A percentile compares a stretch with the other conserved stretches of the same genome.
phyloP scores from a whole-genome alignment of 108 stramenopile genomes.

The Cyclotella atomus region DNA sequence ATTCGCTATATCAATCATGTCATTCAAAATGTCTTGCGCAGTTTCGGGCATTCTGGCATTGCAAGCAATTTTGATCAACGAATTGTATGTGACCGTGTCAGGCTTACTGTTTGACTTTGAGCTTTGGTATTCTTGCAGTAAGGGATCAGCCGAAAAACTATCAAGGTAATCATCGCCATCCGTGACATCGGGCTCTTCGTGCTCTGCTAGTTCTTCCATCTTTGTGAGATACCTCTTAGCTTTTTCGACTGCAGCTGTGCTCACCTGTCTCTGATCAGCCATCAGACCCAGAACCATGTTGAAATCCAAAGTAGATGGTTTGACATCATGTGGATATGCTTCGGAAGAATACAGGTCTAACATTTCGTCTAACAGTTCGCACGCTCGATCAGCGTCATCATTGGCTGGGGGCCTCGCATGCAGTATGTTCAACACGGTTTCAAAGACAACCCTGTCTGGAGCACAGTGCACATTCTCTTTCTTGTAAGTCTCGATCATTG shows the following conservation, averaged over 20 bases:
- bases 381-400: conserved; percentile 23
- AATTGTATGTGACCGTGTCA: conserved; percentile 51
- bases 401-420: neutral
- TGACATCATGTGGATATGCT: conserved; percentile 23
- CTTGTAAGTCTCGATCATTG: conserved; percentile 34
- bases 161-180: conserved; percentile 7
- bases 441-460: conserved; percentile 38
- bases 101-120: conserved; percentile 28
- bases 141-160: neutral
- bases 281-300: conserved; percentile 38
- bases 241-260: conserved; percentile 4
- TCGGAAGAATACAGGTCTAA: conserved; percentile 26
- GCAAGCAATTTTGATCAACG: conserved; percentile 44
- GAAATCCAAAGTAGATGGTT: conserved; percentile 37
- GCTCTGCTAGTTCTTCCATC: conserved; percentile 31
- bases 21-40: conserved; percentile 42
- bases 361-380: conserved; percentile 40
- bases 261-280: conserved; percentile 15
- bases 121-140: neutral
- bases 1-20: conserved; percentile 32
- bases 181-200: neutral
- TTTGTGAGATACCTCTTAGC: conserved; percentile 26
- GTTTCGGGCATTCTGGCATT: conserved; percentile 22
- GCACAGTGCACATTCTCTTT: conserved; percentile 18
- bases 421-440: conserved; percentile 36